Evolutionary conservation across 2,329 filamentous ascomycete genomes (phyloP), one percentile per base, ranked within the genome.

Genomic region (Fusarium pseudonygamai): DNA sequence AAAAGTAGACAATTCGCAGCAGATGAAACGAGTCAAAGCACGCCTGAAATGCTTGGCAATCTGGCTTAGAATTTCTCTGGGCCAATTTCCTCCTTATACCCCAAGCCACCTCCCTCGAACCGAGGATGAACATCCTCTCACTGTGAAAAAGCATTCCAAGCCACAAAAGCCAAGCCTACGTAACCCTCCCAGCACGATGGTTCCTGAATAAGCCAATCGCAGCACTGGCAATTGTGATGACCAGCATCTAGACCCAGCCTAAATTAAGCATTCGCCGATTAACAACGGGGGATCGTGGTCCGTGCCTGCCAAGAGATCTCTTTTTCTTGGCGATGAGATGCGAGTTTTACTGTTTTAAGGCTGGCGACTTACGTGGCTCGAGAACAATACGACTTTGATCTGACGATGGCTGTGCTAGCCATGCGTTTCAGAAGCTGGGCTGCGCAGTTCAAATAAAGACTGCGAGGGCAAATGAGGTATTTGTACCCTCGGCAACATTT

Each of bases 81-180:
- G 22, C 7, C 3, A 14, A 26, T 34, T 32, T 24, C 7, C 12
- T 40, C 24, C 39, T 60, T 64, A 32, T 64, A 64, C n/a, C 30
- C 15, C 42, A 36, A 26, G 20, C 39, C 12, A 34, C 11, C 28
- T 30, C 11, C 36, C 15, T 37, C 3, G 16, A 22, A 14, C 32
- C 36, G 26, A 20, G 36, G 7, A 15, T 52, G 37, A 52, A 52
- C n/a, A 52, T 37, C 3, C 0, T 37, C n/a, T 52, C 32, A 37
- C 49, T 22, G 49, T 52, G 49, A 52, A 18, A 18, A 24, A 20
- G 12, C 43, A 42, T 61, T 28, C 18, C 56, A 64, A 64, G 60
- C 56, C 56, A 61, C 59, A 37, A 58, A 61, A 15, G 10, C 24
- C 24, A 22, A 24, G 43, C 36, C 28, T 28, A 61, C 43, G 36